Conservation (phyloP, 306 rosid species). For the Datisca glomerata region DNA sequence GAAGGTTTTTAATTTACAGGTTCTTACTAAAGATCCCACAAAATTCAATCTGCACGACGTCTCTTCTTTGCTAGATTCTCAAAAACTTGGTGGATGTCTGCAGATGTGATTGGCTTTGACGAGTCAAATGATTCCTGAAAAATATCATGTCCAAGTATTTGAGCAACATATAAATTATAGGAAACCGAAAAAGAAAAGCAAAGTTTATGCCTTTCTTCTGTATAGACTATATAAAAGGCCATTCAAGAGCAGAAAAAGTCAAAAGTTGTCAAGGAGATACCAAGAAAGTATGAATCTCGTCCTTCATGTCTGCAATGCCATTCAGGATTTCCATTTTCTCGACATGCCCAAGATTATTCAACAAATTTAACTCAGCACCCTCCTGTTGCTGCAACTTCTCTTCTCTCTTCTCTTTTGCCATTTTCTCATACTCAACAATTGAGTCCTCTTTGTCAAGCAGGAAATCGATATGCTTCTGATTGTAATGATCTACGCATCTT, state of each 20-base stretch:
- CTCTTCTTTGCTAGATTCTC: slow-evolving; percentile 87
- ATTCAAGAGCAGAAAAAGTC: too few relatives aligned
- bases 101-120: slow-evolving; percentile 80
- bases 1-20: too few relatives aligned
- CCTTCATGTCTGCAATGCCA: slow-evolving; percentile 92
- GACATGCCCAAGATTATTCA: slow-evolving; percentile 74
- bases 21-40: too few relatives aligned
- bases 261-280: slow-evolving; percentile 33
- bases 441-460: slow-evolving; percentile 81
- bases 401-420: slow-evolving; percentile 76
- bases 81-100: slow-evolving; percentile 73
- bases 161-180: background rate
- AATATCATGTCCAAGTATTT: slow-evolving; percentile 11
- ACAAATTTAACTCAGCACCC: slow-evolving; percentile 56
- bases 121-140: slow-evolving; percentile 76
- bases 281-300: slow-evolving; percentile 77
- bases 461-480: slow-evolving; percentile 48
- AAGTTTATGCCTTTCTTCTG: background rate
- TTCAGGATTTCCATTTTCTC: slow-evolving; percentile 86
- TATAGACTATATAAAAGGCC: too few relatives aligned
- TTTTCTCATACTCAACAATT: slow-evolving; percentile 76
- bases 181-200: slow-evolving; percentile 6
- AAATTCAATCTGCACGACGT: slow-evolving; percentile 54
- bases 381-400: slow-evolving; percentile 72
- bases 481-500: slow-evolving; percentile 41